Conservation (phyloP, 441 rosid species). For the Flueggea neowawraea region DNA sequence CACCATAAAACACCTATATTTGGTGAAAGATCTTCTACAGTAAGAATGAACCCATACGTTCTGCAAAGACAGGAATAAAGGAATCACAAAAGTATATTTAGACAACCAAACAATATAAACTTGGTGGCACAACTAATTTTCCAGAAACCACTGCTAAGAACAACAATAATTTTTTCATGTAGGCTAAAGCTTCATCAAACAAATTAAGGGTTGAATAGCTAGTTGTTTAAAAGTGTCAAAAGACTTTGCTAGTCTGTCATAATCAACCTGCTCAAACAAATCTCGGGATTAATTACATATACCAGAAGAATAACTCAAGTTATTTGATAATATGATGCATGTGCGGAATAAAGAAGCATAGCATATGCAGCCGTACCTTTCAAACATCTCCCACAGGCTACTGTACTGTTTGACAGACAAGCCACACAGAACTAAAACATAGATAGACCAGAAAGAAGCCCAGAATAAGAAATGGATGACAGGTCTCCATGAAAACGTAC, state of each 20-base stretch:
- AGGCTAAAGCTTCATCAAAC: no score
- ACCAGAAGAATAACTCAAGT: no score
- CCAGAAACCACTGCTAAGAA: no score
- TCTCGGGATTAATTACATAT: no score
- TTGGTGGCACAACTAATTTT: not conserved
- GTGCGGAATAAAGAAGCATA: not conserved
- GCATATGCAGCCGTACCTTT: constrained; percentile 47
- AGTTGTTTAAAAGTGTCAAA: no score
- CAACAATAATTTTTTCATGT: no score
- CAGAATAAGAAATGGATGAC: constrained; percentile 61
- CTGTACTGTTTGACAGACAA: constrained; percentile 63
- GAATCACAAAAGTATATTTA: constrained; percentile 11
- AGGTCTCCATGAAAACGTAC: constrained; percentile 55
- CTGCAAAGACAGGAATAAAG: constrained; percentile 35
- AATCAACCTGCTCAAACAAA: constrained; percentile 7
- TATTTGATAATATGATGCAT: constrained; percentile 6
- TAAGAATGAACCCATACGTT: constrained; percentile 93
- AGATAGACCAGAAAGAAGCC: constrained; percentile 66
- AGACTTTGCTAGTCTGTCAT: not conserved
- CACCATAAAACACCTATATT: constrained; percentile 95
- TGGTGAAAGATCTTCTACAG: constrained; percentile 93
- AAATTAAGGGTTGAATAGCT: no score
- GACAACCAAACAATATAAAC: not conserved
- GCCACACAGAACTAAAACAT: constrained; percentile 62
- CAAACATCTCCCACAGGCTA: constrained; percentile 80